Evolutionary conservation across 768 basidiomycete species (phyloP), one percentile per base, ranked within the genome.

Genomic region (Austroboletus eburneus): DNA sequence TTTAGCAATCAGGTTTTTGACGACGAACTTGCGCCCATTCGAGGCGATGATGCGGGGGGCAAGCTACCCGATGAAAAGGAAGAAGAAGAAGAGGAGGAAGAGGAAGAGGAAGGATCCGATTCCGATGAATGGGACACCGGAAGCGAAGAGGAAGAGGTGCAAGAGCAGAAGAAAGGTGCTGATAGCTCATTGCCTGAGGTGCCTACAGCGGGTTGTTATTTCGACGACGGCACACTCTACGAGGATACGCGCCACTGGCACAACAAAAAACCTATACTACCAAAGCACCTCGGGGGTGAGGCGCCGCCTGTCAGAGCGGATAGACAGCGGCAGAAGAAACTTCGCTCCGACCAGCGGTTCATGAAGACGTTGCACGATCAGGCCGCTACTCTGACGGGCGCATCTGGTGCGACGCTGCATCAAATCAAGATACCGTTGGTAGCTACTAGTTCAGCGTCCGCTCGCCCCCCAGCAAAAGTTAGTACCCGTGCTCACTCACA

Each of bases 361-460:
- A 83, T 83, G 78, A 64, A 71, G 25, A 66, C 57, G 12, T 56
- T 87, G 45, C 80, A 81, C 42, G 65, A 71, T 42, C 78, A 80
- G 36, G 83, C 85, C 9, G 75, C 74, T 32, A 83, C 81, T 1
- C 58, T 87, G 46, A 82, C 80, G 0, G 85, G 85, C 0, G 82
- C 83, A 5, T 71, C 70, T 0, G 85, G 85, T 2, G 70, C 67
- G 2, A 61, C 62, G 7, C 63, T 87, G 22, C 69, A 77, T 55
- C 74, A 73, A 42, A 72, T 80, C 25, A 67, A 73, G n/a, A 85
- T 87, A 47, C 66, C 71, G 1, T 53, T 72, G 2, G 72, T 71
- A n/a, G n/a, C n/a, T n/a, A n/a, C n/a, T 9, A 61, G 71, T 10
- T 56, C 56, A 14, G 25, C 27, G 4, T 35, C 56, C n/a, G 44